These are phyloP conservation scores for Amanita brunnescens DNA, from an alignment of 768 basidiomycete genomes.

Conservation along the genomic window DNA sequence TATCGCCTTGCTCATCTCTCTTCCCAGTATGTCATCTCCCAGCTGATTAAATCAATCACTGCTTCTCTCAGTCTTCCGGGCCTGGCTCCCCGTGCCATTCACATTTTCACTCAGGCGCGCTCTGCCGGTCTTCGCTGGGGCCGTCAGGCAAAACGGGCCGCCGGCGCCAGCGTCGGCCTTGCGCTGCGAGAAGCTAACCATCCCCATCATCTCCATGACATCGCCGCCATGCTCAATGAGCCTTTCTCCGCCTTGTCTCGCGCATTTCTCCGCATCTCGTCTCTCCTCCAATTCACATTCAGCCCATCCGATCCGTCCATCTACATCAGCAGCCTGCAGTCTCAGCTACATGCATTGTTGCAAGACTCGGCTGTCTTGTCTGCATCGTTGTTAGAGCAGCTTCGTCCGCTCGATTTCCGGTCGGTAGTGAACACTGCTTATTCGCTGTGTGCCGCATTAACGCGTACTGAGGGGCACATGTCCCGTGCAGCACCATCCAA, in stretches of 20 bases:
- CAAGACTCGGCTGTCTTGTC: constrained; percentile 23
- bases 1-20: constrained; percentile 13
- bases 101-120: constrained; percentile 65
- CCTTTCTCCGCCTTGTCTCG: constrained; percentile 42
- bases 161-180: constrained; percentile 61
- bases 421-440: constrained; percentile 36
- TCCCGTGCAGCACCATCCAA: constrained; percentile 32
- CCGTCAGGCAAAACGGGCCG: constrained; percentile 55
- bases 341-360: constrained; percentile 37
- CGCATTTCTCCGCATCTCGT: constrained; percentile 42
- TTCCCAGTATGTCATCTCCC: constrained; percentile 51
- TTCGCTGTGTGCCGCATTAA: constrained; percentile 35
- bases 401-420: constrained; percentile 33
- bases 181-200: constrained; percentile 64
- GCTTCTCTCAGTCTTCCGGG: constrained; percentile 50
- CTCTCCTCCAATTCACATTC: constrained; percentile 46
- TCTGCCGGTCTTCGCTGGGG: constrained; percentile 63
- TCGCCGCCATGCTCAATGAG: constrained; percentile 58
- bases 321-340: constrained; percentile 48
- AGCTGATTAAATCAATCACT: constrained; percentile 54
- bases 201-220: constrained; percentile 58
- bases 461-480: constrained; percentile 27
- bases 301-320: constrained; percentile 47
- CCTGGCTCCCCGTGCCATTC: constrained; percentile 54
- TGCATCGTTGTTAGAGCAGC: constrained; percentile 26